phyloP scores from a whole-genome alignment of 345 rosid species.

The Lenwebbia sp. region DNA sequence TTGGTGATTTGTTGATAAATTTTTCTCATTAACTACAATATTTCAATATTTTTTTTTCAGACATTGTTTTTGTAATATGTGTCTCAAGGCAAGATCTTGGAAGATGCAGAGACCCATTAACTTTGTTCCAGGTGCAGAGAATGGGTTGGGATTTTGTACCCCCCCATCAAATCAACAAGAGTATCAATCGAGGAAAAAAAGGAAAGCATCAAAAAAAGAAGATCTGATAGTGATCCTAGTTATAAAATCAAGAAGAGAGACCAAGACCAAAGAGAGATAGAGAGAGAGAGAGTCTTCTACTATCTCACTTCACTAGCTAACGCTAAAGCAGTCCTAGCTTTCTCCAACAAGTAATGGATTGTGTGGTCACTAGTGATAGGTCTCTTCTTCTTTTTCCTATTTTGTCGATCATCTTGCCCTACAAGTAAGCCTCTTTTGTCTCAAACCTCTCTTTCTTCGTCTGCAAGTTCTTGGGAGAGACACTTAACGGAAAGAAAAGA shows the following conservation, averaged over 20 bases:
- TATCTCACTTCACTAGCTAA: neutral
- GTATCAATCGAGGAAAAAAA: neutral
- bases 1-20: too few relatives aligned
- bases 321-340: neutral
- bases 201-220: neutral
- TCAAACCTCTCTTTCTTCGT: constrained; percentile 8
- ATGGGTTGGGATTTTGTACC: constrained; percentile 18
- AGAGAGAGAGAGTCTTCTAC: neutral
- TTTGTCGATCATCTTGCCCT: neutral
- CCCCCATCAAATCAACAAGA: constrained; percentile 30
- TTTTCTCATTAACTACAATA: too few relatives aligned
- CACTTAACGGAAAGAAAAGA: neutral
- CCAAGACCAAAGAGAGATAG: neutral
- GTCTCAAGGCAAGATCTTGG: neutral
- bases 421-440: neutral
- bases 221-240: neutral
- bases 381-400: neutral
- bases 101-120: neutral
- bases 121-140: constrained; percentile 12
- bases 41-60: too few relatives aligned
- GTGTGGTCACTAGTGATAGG: neutral
- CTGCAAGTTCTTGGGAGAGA: constrained; percentile 4
- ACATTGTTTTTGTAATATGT: too few relatives aligned
- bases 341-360: neutral
- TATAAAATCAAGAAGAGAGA: neutral